Evolutionary conservation across 495 filamentous ascomycete genomes (phyloP).

Genomic region (Cercophora scortea): DNA sequence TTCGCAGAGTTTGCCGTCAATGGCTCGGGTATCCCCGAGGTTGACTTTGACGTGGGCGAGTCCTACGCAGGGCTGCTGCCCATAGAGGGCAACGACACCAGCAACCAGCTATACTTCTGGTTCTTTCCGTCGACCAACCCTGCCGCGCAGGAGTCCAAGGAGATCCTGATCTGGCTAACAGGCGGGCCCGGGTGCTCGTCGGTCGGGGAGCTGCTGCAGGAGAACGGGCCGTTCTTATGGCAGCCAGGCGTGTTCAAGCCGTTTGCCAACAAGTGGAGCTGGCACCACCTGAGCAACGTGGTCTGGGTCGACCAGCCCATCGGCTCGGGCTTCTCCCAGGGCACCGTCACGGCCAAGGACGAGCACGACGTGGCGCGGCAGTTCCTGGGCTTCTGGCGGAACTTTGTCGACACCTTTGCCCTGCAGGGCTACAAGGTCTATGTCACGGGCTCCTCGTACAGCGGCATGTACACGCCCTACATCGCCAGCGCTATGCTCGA

Average conservation of each 20-base stretch:
- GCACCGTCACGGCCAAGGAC: conserved; percentile 52
- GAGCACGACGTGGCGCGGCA: conserved; percentile 60
- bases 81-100: conserved; percentile 51
- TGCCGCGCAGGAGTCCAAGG: conserved; percentile 41
- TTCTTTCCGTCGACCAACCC: conserved; percentile 59
- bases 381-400: conserved; percentile 65
- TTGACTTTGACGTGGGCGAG: conserved; percentile 73
- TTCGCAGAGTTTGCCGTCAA: conserved; percentile 55
- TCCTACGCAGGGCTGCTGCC: conserved; percentile 71
- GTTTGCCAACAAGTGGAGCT: conserved; percentile 54
- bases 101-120: conserved; percentile 65
- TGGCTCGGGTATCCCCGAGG: conserved; percentile 61
- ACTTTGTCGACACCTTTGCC: conserved; percentile 61
- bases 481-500: conserved; percentile 73
- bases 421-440: conserved; percentile 60
- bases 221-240: conserved; percentile 60
- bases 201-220: conserved; percentile 58
- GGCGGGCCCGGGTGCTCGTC: conserved; percentile 56
- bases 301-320: conserved; percentile 71
- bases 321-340: conserved; percentile 66
- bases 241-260: conserved; percentile 51
- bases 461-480: conserved; percentile 71
- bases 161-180: conserved; percentile 59
- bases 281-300: conserved; percentile 60
- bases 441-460: conserved; percentile 61